Percentiles rank a stretch among this genome's conserved stretches.
phyloP scores from a whole-genome alignment of 2,329 filamentous ascomycete species.

The Fusarium longipes region DNA sequence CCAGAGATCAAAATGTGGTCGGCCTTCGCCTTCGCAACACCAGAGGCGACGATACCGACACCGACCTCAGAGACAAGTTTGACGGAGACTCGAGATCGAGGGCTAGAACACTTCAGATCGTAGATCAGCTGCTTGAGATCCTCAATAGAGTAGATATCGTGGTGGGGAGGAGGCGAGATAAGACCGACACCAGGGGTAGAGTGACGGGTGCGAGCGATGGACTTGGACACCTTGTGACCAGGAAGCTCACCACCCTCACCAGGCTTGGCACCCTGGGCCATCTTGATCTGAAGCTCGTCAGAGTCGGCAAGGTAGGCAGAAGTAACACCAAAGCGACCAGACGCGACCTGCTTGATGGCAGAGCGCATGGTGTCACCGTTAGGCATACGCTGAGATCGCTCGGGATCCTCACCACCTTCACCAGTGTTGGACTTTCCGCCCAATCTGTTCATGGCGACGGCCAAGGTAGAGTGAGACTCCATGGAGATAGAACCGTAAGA shows the following conservation, averaged over 20 bases:
- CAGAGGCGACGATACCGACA: conserved; percentile 96
- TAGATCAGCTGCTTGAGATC: conserved; percentile 98
- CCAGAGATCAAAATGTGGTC: conserved; percentile 97
- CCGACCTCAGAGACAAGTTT: conserved; percentile 98
- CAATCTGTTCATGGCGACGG: conserved; percentile 95
- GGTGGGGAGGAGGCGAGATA: conserved; percentile 94
- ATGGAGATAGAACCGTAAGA: conserved; percentile 98
- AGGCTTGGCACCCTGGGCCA: conserved; percentile 98
- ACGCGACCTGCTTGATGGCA: conserved; percentile 97
- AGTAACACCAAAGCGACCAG: conserved; percentile 94
- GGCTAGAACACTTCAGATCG: conserved; percentile 96
- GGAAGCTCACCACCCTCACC: conserved; percentile 97
- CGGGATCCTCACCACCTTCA: conserved; percentile 95
- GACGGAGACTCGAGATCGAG: conserved; percentile 90
- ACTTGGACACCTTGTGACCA: conserved; percentile 94
- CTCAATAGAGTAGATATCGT: conserved; percentile 99
- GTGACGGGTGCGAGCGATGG: conserved; percentile 93
- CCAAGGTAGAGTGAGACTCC: conserved; percentile 96
- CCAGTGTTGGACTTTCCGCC: conserved; percentile 98
- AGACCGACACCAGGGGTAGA: conserved; percentile 96
- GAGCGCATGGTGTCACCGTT: conserved; percentile 98
- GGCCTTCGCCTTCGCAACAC: conserved; percentile 96
- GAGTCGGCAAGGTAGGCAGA: conserved; percentile 94
- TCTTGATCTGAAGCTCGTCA: conserved; percentile 98
- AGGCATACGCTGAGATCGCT: conserved; percentile 85